phyloP scores from a whole-genome alignment of 192 early-diverging fungal genomes.

The Coemansia sp. region DNA sequence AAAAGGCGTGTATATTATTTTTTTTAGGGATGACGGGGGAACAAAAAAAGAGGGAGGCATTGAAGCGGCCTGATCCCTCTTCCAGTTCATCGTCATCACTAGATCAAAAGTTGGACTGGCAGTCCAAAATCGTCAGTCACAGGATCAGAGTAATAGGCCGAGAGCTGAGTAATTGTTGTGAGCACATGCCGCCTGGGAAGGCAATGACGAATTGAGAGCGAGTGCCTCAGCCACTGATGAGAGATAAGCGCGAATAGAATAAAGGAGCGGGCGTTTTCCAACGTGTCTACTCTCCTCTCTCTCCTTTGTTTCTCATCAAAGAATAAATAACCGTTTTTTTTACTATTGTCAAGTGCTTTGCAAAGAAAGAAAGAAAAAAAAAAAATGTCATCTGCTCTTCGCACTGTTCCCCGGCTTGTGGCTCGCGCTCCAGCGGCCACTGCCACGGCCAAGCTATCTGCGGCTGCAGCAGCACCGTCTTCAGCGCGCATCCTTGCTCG shows the following conservation, averaged over 20 bases:
- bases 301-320: constrained; percentile 1
- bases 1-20: background rate
- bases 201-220: too few species aligned
- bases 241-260: constrained; percentile 12
- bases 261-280: too few species aligned
- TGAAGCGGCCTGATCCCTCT: too few species aligned
- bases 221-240: constrained; percentile 7
- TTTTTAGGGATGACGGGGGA: background rate
- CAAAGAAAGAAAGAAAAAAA: too few species aligned
- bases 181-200: too few species aligned
- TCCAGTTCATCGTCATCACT: too few species aligned
- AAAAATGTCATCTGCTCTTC: constrained; percentile 35
- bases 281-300: background rate
- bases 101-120: too few species aligned
- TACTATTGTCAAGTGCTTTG: background rate
- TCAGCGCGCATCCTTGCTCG: constrained; percentile 6
- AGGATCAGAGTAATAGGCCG: too few species aligned
- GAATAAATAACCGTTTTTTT: too few species aligned
- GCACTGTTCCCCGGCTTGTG: constrained; percentile 21
- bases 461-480: background rate
- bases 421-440: background rate
- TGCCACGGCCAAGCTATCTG: constrained; percentile 4
- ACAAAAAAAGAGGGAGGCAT: too few species aligned
- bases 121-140: too few species aligned
- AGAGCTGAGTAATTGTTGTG: too few species aligned